A percentile compares a stretch with the other conserved stretches of the same genome.
phyloP scores from a whole-genome alignment of 805 yeast species.

The Wickerhamia fluorescens region DNA sequence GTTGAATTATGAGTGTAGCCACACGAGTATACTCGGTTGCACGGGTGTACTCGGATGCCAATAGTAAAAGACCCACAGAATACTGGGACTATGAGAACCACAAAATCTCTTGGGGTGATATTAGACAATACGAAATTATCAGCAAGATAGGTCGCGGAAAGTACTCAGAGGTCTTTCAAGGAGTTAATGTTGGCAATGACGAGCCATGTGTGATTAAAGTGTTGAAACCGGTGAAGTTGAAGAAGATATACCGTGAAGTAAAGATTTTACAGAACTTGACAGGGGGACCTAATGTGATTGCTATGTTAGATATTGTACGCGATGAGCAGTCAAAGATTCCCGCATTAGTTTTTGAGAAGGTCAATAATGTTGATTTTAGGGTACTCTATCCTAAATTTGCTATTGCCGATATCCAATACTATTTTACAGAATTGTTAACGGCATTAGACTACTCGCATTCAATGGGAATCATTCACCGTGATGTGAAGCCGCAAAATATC shows the following conservation, averaged over 20 bases:
- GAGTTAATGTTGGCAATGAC: slow-evolving; percentile 59
- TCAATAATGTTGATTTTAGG: slow-evolving; percentile 78
- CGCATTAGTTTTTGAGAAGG: slow-evolving; percentile 78
- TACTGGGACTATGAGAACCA: slow-evolving; percentile 84
- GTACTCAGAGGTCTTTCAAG: slow-evolving; percentile 92
- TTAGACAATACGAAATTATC: slow-evolving; percentile 62
- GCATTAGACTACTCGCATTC: slow-evolving; percentile 90
- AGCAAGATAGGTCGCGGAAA: slow-evolving; percentile 87
- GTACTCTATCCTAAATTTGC: slow-evolving; percentile 73
- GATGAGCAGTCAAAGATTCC: slow-evolving; percentile 80
- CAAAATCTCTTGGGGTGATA: slow-evolving; percentile 36
- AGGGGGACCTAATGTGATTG: slow-evolving; percentile 78
- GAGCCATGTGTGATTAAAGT: slow-evolving; percentile 76
- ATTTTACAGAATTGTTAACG: slow-evolving; percentile 70
- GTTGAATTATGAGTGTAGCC: slow-evolving; percentile 17
- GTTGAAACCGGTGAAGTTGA: slow-evolving; percentile 85
- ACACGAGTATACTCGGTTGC: slow-evolving; percentile 26
- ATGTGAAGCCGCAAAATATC: slow-evolving; percentile 91
- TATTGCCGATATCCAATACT: slow-evolving; percentile 69
- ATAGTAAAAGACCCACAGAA: slow-evolving; percentile 55
- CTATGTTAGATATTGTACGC: slow-evolving; percentile 70
- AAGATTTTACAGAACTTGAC: slow-evolving; percentile 79
- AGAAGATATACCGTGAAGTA: slow-evolving; percentile 86
- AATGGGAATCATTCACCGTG: slow-evolving; percentile 94
- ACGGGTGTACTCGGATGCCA: slow-evolving; percentile 70